These are phyloP conservation scores for Talaromyces proteolyticus DNA, from an alignment of 495 filamentous ascomycete species.

Conservation along the genomic window DNA sequence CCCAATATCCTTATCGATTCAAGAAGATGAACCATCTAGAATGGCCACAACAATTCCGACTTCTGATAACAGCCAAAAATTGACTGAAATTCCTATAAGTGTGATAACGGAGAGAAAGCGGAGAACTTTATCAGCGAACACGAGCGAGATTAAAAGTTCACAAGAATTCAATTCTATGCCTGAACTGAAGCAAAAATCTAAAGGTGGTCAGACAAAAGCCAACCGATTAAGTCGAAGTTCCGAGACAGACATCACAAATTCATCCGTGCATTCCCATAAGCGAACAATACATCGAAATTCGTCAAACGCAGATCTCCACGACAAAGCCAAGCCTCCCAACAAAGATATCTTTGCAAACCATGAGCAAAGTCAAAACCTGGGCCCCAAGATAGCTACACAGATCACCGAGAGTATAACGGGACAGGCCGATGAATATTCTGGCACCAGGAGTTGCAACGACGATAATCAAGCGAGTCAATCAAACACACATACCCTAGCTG, in stretches of 20 bases:
- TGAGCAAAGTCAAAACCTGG: neutral
- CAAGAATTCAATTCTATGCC: slow-evolving; percentile 5
- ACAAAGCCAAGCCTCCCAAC: neutral
- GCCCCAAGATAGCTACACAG: slow-evolving; percentile 7
- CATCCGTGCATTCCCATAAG: neutral
- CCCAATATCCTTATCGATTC: neutral
- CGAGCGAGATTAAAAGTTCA: slow-evolving; percentile 5
- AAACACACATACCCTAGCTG: slow-evolving; percentile 4
- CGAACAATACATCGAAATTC: slow-evolving; percentile 28
- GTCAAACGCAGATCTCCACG: slow-evolving; percentile 18
- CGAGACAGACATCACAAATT: neutral
- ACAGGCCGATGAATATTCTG: too few relatives aligned
- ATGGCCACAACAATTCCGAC: neutral
- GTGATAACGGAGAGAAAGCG: slow-evolving; percentile 18
- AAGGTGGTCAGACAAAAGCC: neutral
- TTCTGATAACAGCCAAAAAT: neutral
- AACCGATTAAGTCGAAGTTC: neutral
- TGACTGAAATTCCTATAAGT: slow-evolving; percentile 4
- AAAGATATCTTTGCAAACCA: neutral
- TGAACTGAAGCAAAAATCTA: neutral
- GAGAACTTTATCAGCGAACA: slow-evolving; percentile 20
- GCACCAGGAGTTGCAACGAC: neutral
- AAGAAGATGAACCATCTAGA: too few relatives aligned
- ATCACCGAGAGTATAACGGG: neutral
- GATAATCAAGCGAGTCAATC: neutral